Evolutionary conservation across 371 early-diverging fungal genomes (phyloP).

Genomic region (Mortierella sp.): DNA sequence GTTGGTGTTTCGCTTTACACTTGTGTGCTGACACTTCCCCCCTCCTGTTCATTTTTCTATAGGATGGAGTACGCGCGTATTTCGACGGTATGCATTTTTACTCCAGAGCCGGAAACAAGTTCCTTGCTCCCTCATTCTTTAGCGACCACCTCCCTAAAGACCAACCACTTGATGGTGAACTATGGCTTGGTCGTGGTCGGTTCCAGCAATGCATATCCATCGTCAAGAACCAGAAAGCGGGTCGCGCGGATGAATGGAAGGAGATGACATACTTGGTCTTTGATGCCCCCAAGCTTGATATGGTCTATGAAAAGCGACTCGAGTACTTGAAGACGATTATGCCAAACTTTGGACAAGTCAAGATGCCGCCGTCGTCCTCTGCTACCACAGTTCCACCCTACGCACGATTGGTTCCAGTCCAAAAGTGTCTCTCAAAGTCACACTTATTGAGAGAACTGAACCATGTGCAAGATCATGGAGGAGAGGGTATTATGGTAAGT

Average conservation of each 20-base stretch:
- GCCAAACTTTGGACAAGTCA: constrained; percentile 31
- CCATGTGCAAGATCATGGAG: constrained; percentile 60
- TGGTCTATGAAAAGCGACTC: constrained; percentile 56
- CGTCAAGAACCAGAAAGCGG: constrained; percentile 58
- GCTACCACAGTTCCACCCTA: constrained; percentile 21
- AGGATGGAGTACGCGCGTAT: constrained; percentile 67
- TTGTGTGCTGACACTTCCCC: too few relatives aligned
- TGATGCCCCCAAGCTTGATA: constrained; percentile 60
- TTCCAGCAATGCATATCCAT: constrained; percentile 66
- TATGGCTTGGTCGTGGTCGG: constrained; percentile 64
- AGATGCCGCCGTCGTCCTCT: constrained; percentile 19
- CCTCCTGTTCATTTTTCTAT: not conserved
- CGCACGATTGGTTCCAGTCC: constrained; percentile 55
- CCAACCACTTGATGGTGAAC: constrained; percentile 69
- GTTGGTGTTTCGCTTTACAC: too few relatives aligned
- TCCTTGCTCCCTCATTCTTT: constrained; percentile 67
- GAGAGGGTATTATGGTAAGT: constrained; percentile 69
- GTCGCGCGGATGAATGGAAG: constrained; percentile 45
- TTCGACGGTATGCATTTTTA: constrained; percentile 62
- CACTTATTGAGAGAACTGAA: constrained; percentile 58
- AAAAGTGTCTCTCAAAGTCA: constrained; percentile 42
- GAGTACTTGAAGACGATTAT: constrained; percentile 51
- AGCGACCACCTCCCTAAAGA: constrained; percentile 59
- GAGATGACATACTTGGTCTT: constrained; percentile 56
- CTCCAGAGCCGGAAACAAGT: constrained; percentile 63